Conservation (phyloP, 148 eudicot genomes). For the Hydrangea macrophylla region DNA sequence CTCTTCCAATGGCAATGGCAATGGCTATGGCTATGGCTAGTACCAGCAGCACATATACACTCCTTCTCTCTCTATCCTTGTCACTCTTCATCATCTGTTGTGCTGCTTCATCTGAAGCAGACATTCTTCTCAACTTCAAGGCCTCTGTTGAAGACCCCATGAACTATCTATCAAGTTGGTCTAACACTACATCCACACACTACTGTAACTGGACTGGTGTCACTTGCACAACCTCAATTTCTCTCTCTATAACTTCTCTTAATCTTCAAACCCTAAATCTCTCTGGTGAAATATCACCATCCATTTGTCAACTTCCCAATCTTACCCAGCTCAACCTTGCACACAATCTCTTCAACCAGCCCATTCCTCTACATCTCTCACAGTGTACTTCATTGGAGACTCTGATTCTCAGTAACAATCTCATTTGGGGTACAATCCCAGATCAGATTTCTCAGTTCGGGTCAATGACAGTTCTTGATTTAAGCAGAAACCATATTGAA, state of each 20-base stretch:
- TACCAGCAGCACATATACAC: conserved; percentile 23
- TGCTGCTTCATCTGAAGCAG: conserved; percentile 45
- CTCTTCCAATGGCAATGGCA: conserved; percentile 72
- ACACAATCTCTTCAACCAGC: conserved; percentile 62
- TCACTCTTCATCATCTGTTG: conserved; percentile 21
- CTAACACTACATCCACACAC: conserved; percentile 43
- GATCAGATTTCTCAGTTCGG: conserved; percentile 70
- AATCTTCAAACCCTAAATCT: conserved; percentile 65
- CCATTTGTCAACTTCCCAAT: conserved; percentile 44
- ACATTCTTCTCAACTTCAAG: conserved; percentile 67
- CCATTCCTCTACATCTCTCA: conserved; percentile 83
- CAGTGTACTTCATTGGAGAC: conserved; percentile 48
- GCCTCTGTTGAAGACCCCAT: conserved; percentile 63
- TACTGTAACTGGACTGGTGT: conserved; percentile 81
- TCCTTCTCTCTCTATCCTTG: conserved; percentile 27
- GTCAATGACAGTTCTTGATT: conserved; percentile 61
- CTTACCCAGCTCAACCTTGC: conserved; percentile 66
- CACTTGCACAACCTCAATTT: conserved; percentile 37
- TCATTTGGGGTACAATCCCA: conserved; percentile 85
- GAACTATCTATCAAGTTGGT: conserved; percentile 62
- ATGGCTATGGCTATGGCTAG: too few species aligned
- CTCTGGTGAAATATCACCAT: conserved; percentile 78
- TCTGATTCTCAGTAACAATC: conserved; percentile 66
- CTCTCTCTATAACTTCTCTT: conserved; percentile 44
- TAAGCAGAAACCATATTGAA: conserved; percentile 67